Base-by-base conservation (phyloP, 163 green algal species). In the Trebouxia gelatinosa region DNA sequence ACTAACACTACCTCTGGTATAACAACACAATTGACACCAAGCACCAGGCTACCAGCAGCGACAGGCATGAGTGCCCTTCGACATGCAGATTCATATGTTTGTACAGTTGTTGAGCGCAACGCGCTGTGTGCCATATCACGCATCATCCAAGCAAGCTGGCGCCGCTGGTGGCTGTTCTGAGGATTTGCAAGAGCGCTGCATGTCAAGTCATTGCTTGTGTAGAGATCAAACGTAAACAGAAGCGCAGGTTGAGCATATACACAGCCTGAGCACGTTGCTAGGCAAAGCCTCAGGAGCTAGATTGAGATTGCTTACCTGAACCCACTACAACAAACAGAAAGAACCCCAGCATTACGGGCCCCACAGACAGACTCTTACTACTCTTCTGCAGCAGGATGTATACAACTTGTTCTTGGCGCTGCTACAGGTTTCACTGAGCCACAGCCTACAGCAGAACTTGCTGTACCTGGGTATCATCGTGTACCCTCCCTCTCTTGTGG, bases 291-390 rank as follows among this genome's bases (percentile, higher is more conserved):
- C 19, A 1, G 48, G 48, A 19, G 26, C 48, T 29, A 19, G 19
- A 59, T 19, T 2, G 23, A 3, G 3, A 59, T 9, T 13, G 72
- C 81, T 72, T 79, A 95, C 92, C 89, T 81, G 87, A 94, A 50
- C 90, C 90, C 29, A 95, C 86, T 1, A 97, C 90, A 19, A 97
- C 92, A 83, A 97, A 97, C 40, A 96, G 79, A 83, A 97, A 96
- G 83, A 97, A 95, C 39, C 89, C 91, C 58, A 96, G 86, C 76
- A 95, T 83, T 17, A 95, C 70, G 26, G 91, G 89, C 19, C 89
- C 90, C 5, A 96, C 89, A 11, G 88, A 75, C 5, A 87, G 67
- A 58, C 80, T 85, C 21, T 50, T 79, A 82, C 91, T 93, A 72
- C 90, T 85, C 67, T 80, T 77, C 75, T 70, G 77, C 71, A 81